These are phyloP conservation scores for Russula dissimulans DNA, from an alignment of 768 basidiomycete species.

Conservation along the genomic window DNA sequence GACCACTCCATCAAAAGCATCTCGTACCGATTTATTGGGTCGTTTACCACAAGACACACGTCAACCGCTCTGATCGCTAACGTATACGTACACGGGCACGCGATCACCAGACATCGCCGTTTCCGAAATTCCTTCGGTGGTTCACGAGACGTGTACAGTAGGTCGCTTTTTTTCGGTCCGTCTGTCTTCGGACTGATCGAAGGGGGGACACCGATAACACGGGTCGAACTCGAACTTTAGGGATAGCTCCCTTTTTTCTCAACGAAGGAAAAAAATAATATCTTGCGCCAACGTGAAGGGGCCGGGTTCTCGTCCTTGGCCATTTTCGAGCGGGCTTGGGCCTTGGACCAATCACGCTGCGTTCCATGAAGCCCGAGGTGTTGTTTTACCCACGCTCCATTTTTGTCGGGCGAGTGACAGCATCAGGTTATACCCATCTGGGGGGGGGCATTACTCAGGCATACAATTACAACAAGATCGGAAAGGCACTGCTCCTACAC, in stretches of 20 bases:
- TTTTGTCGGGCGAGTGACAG: conserved; percentile 37
- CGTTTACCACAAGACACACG: no score
- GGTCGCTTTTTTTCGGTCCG: no score
- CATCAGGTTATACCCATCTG: neutral
- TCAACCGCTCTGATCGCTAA: no score
- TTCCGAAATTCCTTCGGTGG: no score
- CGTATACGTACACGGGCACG: no score
- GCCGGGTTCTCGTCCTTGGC: conserved; percentile 37
- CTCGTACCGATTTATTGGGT: conserved; percentile 29
- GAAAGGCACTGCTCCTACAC: no score
- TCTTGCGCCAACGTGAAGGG: conserved; percentile 3
- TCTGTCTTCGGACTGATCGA: conserved; percentile 2
- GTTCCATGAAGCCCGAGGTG: conserved; percentile 52
- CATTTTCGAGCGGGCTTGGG: conserved; percentile 42
- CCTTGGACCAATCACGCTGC: conserved; percentile 49
- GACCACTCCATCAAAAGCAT: no score
- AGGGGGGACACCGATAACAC: neutral
- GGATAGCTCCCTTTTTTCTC: neutral
- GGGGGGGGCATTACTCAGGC: neutral
- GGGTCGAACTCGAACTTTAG: neutral
- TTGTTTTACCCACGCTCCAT: conserved; percentile 52
- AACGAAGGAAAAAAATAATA: neutral
- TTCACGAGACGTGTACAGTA: no score
- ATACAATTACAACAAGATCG: no score
- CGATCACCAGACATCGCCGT: no score